Evolutionary conservation across 495 filamentous ascomycete genomes (phyloP), one percentile per base, ranked within the genome.

Genomic region (Lophiostoma macrostomum): DNA sequence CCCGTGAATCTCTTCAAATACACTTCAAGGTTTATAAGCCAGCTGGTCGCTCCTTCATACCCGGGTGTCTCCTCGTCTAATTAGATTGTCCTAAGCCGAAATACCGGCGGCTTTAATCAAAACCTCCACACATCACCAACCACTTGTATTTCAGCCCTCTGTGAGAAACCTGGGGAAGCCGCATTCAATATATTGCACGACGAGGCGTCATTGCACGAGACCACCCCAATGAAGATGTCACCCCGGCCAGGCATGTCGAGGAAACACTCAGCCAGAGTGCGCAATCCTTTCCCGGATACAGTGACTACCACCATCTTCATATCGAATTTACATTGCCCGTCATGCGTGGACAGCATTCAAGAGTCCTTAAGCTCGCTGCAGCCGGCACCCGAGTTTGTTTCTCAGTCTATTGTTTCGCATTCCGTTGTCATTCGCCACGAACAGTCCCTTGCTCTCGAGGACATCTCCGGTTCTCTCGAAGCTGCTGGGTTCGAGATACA

Each of bases 281-380:
- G 31, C 27, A n/a, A 37, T 7, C 41, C 42, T 5, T 38, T 23
- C 14, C 25, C 34, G 27, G 56, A 35, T 6, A 42, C 49, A 27
- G 50, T 54, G 12, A 58, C 56, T 2, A 69, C 65, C 5, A 61
- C 60, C 14, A 53, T 69, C 20, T 63, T 69, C 43, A 65, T 69
- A 53, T 57, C 69, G 41, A 83, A 83, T 69, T 70, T 84, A 13
- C 81, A 85, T 61, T 85, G 81, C 70, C 75, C 79, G 24, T 78
- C 80, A 40, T 84, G 80, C 56, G 73, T 82, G 16, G 74, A 74
- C 18, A 67, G 71, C 57, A 82, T 84, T 65, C 71, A 77, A 60
- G 61, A 71, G 35, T 70, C 68, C 55, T 56, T 82, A 27, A 67
- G 54, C 11, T 54, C 71, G 5, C 71, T 72, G 12, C 56, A 66